Base-by-base conservation (phyloP, 179 eudicot species). In the Silene vulgaris region DNA sequence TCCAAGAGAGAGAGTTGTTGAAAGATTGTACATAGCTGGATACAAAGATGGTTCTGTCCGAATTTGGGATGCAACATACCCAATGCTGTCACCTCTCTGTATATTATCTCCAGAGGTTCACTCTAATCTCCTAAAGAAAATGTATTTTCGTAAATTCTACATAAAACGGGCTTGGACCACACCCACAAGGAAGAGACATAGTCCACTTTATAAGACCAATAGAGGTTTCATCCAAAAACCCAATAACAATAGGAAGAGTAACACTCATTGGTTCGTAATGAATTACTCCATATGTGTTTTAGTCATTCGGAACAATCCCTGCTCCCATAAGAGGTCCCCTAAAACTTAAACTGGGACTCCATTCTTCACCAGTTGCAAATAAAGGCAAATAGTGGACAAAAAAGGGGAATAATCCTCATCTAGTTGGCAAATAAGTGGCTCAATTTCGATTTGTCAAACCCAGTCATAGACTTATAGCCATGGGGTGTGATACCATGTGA, bases 61-160 rank as follows among this genome's bases (percentile, higher is more conserved):
- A 66, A 79, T 91, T 64, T 93, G 97, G 95, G 91, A 93, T 80
- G 95, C 96, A 81, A 93, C 96, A 69, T 83, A 85, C 81, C 97
- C 98, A 69, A 87, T 84, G 74, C 74, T 89, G 56, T 80, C 85
- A 63, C 90, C 82, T 65, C 83, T 93, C 52, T 86, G 77, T 74
- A 29, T 80, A 67, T 78, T 89, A 52, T 80, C 65, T 80, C 79
- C 86, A 6, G 89, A 88, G 99, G 99, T 93, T 65, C 78, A 89
- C 83, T 62, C 7, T 37, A 13, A 56, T 59, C 3, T 63, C 57
- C 45, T 17, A 72, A 63, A 29, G 20, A 14, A 40, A 19, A 29
- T 0, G 14, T 35, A 8, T 16, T 16, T 56, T 56, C 5, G 7
- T 52, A 52, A 52, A 52, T 52, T 52, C 59, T 16, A 56, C 60